Conservation (phyloP, 1,284 basidiomycete species). For the Ganoderma resinaceum region DNA sequence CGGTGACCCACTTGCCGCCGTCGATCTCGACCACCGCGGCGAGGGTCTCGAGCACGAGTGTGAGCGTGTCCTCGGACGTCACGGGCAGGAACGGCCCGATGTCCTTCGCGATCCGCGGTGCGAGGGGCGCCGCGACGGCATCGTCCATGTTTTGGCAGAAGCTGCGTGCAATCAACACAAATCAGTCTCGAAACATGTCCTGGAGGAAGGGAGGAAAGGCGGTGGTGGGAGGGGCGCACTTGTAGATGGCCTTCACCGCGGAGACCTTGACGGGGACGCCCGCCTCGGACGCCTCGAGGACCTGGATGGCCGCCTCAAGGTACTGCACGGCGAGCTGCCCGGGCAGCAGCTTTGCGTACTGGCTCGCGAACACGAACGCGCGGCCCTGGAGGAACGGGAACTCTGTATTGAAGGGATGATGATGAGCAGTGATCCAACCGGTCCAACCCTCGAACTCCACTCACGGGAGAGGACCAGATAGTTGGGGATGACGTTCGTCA, state of each 20-base stretch:
- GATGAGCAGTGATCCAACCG: background rate
- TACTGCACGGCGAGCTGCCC: slow-evolving; percentile 81
- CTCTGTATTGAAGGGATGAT: slow-evolving; percentile 53
- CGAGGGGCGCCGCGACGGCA: slow-evolving; percentile 66
- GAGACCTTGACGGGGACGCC: slow-evolving; percentile 91
- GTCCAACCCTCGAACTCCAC: slow-evolving; percentile 27
- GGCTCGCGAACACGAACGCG: slow-evolving; percentile 93
- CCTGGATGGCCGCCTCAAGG: slow-evolving; percentile 84
- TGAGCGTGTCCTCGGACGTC: slow-evolving; percentile 88
- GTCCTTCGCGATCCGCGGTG: slow-evolving; percentile 80
- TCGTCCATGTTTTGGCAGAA: slow-evolving; percentile 73
- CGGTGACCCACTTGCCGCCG: slow-evolving; percentile 72
- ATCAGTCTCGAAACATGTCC: background rate
- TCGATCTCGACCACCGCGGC: slow-evolving; percentile 81
- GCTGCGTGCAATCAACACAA: slow-evolving; percentile 50
- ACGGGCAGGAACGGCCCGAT: slow-evolving; percentile 85
- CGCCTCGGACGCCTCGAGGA: slow-evolving; percentile 77
- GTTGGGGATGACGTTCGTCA: slow-evolving; percentile 82
- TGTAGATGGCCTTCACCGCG: slow-evolving; percentile 90
- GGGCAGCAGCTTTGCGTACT: slow-evolving; percentile 83
- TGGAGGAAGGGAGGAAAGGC: background rate
- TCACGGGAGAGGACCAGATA: slow-evolving; percentile 72
- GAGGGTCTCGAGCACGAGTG: slow-evolving; percentile 89
- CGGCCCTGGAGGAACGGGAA: slow-evolving; percentile 93
- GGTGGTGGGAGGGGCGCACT: slow-evolving; percentile 67